phyloP scores from a whole-genome alignment of 73 alveolate species.

The Uronychia setigera region DNA sequence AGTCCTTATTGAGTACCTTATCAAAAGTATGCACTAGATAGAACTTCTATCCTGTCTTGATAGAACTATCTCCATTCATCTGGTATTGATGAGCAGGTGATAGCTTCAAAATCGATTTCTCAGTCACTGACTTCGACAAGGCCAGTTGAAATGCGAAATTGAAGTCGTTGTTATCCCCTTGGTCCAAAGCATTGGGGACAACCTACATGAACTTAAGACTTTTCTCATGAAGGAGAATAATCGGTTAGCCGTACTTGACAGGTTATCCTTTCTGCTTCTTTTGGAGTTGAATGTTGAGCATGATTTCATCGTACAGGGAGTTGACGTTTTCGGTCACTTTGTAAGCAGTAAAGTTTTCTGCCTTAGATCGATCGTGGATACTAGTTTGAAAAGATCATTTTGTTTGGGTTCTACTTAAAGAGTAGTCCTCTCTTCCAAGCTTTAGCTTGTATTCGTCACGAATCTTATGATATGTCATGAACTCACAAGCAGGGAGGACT shows the following conservation, averaged over 20 bases:
- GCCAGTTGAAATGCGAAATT: not conserved
- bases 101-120: constrained; percentile 21
- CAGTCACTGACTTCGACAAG: constrained; percentile 12
- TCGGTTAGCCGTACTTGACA: not conserved
- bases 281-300: not conserved
- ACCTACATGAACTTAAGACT: not conserved
- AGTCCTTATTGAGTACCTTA: constrained; percentile 37
- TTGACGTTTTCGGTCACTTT: not conserved
- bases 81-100: constrained; percentile 17
- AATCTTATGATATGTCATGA: not conserved
- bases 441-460: not conserved
- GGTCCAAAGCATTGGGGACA: not conserved
- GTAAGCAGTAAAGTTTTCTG: not conserved
- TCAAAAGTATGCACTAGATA: constrained; percentile 19
- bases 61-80: constrained; percentile 24
- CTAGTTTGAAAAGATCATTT: too few species aligned
- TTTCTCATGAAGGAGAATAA: not conserved
- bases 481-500: not conserved
- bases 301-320: not conserved
- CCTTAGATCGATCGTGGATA: too few species aligned
- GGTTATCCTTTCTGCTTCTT: not conserved
- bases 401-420: too few species aligned
- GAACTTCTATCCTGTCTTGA: constrained; percentile 12
- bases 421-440: too few species aligned
- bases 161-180: not conserved